Conservation (phyloP, 2,329 filamentous ascomycete genomes). For the Chaetomium globosum region DNA sequence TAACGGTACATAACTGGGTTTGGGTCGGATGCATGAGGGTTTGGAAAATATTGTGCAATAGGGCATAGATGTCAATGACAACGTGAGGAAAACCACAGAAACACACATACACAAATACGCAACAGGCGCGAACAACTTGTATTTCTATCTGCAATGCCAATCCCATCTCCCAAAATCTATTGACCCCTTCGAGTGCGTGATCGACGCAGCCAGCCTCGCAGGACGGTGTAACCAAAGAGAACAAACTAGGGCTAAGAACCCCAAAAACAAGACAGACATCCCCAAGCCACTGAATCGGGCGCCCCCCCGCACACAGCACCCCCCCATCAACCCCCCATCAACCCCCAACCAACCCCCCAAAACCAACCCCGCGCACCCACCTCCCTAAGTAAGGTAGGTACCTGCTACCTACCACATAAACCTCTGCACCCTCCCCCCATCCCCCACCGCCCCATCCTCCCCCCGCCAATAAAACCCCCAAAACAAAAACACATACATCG, state of each 20-base stretch:
- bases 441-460: constrained; percentile 55
- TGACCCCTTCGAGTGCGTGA: background rate
- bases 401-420: constrained; percentile 86
- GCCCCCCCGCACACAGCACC: background rate
- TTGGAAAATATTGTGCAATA: constrained; percentile 4
- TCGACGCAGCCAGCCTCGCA: background rate
- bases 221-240: background rate
- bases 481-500: constrained; percentile 71
- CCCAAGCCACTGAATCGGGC: too few species aligned
- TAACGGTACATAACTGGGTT: constrained; percentile 7
- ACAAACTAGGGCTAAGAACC: background rate
- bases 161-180: background rate
- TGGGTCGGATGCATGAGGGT: background rate
- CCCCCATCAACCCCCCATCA: background rate
- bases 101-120: background rate
- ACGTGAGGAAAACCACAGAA: background rate
- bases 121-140: background rate
- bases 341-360: background rate
- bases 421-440: constrained; percentile 64
- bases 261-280: background rate
- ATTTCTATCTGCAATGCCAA: background rate
- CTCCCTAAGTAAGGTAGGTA: too few species aligned
- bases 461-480: constrained; percentile 68
- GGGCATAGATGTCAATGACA: constrained; percentile 1
- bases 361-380: too few species aligned